Conservation (phyloP, 192 early-diverging fungal species). For the Gamsiella multidivaricata region DNA sequence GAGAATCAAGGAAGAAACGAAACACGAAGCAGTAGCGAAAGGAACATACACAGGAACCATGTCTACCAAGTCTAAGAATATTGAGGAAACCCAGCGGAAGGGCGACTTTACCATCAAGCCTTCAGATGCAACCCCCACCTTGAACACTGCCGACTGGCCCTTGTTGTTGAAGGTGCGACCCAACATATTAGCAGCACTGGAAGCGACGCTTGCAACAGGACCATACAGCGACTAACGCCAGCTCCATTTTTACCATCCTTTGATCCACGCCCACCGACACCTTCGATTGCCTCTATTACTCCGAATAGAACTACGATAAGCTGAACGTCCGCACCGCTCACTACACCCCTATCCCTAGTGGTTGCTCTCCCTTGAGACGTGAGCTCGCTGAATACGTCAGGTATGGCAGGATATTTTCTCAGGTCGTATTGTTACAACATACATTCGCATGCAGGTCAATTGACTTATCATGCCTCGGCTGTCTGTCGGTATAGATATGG, state of each 20-base stretch:
- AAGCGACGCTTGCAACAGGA: too few species aligned
- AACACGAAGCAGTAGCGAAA: too few species aligned
- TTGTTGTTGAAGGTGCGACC: conserved; percentile 85
- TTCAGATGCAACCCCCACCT: conserved; percentile 72
- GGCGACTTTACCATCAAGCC: conserved; percentile 86
- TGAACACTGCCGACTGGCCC: conserved; percentile 97
- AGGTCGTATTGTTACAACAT: too few species aligned
- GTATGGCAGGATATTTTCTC: conserved; percentile 46
- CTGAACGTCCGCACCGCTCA: conserved; percentile 96
- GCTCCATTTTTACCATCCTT: not conserved
- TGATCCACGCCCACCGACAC: not conserved
- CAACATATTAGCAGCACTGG: too few species aligned
- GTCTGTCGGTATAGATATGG: too few species aligned
- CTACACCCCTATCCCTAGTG: conserved; percentile 97
- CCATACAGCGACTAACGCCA: too few species aligned
- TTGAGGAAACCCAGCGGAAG: conserved; percentile 45
- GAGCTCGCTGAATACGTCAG: conserved; percentile 89
- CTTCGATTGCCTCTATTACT: not conserved
- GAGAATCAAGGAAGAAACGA: conserved; percentile 28
- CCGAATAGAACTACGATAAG: conserved; percentile 90
- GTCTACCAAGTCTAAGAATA: conserved; percentile 38
- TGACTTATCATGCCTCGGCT: too few species aligned
- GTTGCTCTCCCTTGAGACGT: conserved; percentile 95
- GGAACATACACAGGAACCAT: conserved; percentile 13
- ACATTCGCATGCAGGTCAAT: too few species aligned